Evolutionary conservation across 768 basidiomycete species (phyloP), one percentile per base, ranked within the genome.

Genomic region (Dentipellis sp.): DNA sequence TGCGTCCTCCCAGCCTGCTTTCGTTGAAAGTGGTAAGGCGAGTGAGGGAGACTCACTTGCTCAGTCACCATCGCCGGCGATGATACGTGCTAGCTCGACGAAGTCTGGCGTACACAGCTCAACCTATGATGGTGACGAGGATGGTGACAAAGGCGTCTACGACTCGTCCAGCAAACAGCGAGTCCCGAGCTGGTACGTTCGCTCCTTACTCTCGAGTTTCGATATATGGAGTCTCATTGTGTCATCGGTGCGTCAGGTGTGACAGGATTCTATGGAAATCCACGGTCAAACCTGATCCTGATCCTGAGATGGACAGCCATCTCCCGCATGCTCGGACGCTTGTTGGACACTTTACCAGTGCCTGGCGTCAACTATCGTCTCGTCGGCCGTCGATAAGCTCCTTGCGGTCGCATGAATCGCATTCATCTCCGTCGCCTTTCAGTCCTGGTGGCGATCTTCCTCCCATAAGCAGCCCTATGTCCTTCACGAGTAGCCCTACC

Each of bases 241-340:
- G 47, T 56, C 38, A 34, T 45, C 23, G 56, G 21, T n/a, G 4
- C 39, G 57, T 7, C 53, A 88, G 87, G 87, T 92, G 90, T 64
- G 90, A 92, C 66, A 82, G 90, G 17, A 88, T 92, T 47, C 69
- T 92, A 4, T 91, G 83, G 83, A 92, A 90, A 68, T 77, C 86
- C 5, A 90, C 84, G 0, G 74, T 87, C 22, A 64, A 72, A 34
- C 77, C 77, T 14, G 75, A 75, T 11, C 68, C 71, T 1, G 72
- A 75, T 11, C 68, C 71, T 1, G 72, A 75, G 22, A 66, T 71
- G 9, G 76, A 74, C 37, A 71, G 71, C 14, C 72, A 75, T 64
- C 52, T 51, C 64, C 46, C 65, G 29, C 53, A 7, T 38, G 67
- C 75, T 65, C 68, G 65, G 53, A 36, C 63, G 39, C 61, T 56